Evolutionary conservation across 2,329 filamentous ascomycete genomes (phyloP), one percentile per base, ranked within the genome.

Genomic region (Apiospora aurea): DNA sequence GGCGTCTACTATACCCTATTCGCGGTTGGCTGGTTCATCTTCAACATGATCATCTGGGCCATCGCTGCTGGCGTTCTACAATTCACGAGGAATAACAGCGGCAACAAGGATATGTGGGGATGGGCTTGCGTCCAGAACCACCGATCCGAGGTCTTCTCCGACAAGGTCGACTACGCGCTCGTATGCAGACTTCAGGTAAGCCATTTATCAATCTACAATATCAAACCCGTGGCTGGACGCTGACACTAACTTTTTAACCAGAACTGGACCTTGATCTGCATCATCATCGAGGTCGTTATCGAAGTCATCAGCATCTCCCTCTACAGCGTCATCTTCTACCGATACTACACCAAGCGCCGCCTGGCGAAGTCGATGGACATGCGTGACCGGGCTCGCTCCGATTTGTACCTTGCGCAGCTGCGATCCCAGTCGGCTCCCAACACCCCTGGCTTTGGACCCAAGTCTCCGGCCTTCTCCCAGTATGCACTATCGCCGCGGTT

Each of bases 311-410:
- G 93, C 80, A 97, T 99, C 81, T 87, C 91, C 70, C 94, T 99
- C 79, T 99, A 99, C 88, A 94, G 90, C 79, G 89, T 98, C 80
- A 91, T 98, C 81, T 98, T 98, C 87, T 98, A 97, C 88, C 93
- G 96, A 78, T 97, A 97, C 88, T 97, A 95, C 90, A 95, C 93
- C 76, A 99, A 98, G 89, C 93, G 94, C 82, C 93, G 93, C 81
- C 93, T 99, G 74, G 92, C 93, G 84, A 98, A 98, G 88, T 95
- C 95, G 75, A 99, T 99, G 96, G 93, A 97, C 81, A 87, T 93
- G 81, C 94, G 96, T 78, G 96, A 99, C 87, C 93, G 94, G 80
- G 96, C 96, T 75, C 93, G 96, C 74, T 96, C 94, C 74, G 95
- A 98, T 81, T 90, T 99, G 75, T 98, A 98, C 86, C 94, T 98